Evolutionary conservation across 176 grass and related monocot species (phyloP), one percentile per base, ranked within the genome.

Genomic region (Ensete ventricosum): DNA sequence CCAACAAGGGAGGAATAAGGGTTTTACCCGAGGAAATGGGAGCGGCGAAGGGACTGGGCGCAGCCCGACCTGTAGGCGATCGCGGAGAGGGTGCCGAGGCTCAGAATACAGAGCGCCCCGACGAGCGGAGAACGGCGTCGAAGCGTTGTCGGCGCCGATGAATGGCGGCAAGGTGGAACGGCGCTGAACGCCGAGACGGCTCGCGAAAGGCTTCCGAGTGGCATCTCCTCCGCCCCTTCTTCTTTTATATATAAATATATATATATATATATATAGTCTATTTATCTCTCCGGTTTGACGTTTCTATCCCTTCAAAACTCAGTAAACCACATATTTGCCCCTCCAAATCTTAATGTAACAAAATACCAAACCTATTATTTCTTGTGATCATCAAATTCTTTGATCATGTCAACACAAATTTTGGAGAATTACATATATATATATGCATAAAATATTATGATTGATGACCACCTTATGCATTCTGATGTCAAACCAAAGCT

Each of bases 51-150:
- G 65, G 81, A 86, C 51, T 90, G 74, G 75, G 75, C 51, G 72
- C 82, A 85, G 74, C 85, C 83, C 78, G 82, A 85, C 77, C 68
- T 90, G 82, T 69, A 85, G 48, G 81, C 81, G 64, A 90, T 11
- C 29, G 80, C 57, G 22, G 83, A 78, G 67, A 88, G 19, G 24
- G 86, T 66, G 14, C 89, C 81, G 85, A 90, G 64, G 78, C 85
- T 85, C 21, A 94, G 81, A 52, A 90, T 78, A 53, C 86, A 81
- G 24, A 94, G 49, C 0, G 83, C 75, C 9, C 87, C 83, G 17
- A 78, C 62, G 9, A 94, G 21, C 14, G 75, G 72, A 68, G 62
- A 17, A 22, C 83, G 77, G 59, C 75, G 53, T 2, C 66, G 60
- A 24, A 82, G 62, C 54, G 22, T 34, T 64, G 78, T 52, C 34